Evolutionary conservation across 2,329 filamentous ascomycete species (phyloP).

Genomic region (Clarireedia homoeocarpa): DNA sequence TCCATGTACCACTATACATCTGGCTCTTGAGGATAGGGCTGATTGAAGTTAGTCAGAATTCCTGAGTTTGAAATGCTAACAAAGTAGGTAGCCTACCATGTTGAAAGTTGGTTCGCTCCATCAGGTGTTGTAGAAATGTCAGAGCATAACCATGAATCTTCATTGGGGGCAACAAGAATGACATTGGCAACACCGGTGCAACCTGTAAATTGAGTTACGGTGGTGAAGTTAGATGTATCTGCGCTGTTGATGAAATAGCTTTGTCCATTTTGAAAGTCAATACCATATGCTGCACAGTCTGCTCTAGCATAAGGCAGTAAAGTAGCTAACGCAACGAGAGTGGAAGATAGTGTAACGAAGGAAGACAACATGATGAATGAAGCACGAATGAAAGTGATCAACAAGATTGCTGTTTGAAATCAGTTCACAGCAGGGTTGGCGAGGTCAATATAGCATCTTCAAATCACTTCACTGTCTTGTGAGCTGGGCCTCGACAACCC

Average conservation of each 20-base stretch:
- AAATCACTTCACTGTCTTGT: background rate
- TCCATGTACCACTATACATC: constrained; percentile 7
- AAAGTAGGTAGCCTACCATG: background rate
- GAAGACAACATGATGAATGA: constrained; percentile 7
- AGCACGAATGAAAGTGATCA: background rate
- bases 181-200: constrained; percentile 3
- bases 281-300: constrained; percentile 7
- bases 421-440: background rate
- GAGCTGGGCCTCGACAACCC: background rate
- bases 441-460: constrained; percentile 1
- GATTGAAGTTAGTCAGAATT: background rate
- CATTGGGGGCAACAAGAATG: constrained; percentile 5
- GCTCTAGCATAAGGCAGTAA: background rate
- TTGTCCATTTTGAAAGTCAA: constrained; percentile 7
- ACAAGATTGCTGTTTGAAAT: background rate
- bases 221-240: constrained; percentile 4
- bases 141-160: constrained; percentile 5
- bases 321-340: constrained; percentile 2
- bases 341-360: background rate
- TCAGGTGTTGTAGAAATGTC: constrained; percentile 2
- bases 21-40: constrained; percentile 3
- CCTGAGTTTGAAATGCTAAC: background rate
- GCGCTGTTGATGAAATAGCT: constrained; percentile 5
- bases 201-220: constrained; percentile 4
- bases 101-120: background rate